These are phyloP conservation scores for Pythium inflatum DNA, from an alignment of 352 stramenopile species.

Conservation along the genomic window DNA sequence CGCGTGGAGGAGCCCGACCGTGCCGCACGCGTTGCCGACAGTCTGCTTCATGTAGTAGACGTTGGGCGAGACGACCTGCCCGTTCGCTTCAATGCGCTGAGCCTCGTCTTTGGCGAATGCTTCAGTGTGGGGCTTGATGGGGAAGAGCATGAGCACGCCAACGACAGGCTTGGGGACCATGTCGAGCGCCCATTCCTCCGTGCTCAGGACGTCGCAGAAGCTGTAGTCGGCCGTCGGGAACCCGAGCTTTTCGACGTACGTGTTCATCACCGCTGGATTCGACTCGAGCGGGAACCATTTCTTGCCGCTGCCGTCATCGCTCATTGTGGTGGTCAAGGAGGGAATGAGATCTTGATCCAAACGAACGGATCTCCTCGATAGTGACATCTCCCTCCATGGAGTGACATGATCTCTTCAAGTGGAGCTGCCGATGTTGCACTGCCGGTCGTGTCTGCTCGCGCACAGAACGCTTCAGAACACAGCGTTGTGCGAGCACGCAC, in stretches of 20 bases:
- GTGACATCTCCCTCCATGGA: conserved; percentile 9
- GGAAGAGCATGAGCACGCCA: conserved; percentile 96
- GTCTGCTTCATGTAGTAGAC: conserved; percentile 95
- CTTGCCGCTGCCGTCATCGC: conserved; percentile 54
- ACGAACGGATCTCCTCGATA: neutral
- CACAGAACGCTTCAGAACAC: too few species aligned
- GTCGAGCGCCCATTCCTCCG: conserved; percentile 95
- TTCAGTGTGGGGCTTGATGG: conserved; percentile 91
- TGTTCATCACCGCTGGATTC: conserved; percentile 95
- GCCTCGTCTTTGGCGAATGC: conserved; percentile 75
- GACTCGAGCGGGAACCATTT: conserved; percentile 93
- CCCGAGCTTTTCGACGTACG: conserved; percentile 94
- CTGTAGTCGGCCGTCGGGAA: conserved; percentile 85
- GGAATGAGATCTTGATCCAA: neutral
- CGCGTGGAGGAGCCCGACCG: conserved; percentile 94
- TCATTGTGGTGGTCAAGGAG: conserved; percentile 19
- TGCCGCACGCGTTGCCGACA: conserved; percentile 97
- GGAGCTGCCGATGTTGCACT: too few species aligned
- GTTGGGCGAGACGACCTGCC: conserved; percentile 74
- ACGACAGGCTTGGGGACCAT: conserved; percentile 95
- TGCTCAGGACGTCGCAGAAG: conserved; percentile 96
- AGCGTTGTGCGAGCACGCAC: too few species aligned
- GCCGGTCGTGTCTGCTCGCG: too few species aligned
- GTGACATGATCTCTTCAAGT: too few species aligned
- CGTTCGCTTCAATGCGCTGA: conserved; percentile 54